A percentile compares a stretch with the other conserved stretches of the same genome.
Evolutionary conservation across 2,329 filamentous ascomycete species (phyloP).

Genomic region (Aulographum hederae): DNA sequence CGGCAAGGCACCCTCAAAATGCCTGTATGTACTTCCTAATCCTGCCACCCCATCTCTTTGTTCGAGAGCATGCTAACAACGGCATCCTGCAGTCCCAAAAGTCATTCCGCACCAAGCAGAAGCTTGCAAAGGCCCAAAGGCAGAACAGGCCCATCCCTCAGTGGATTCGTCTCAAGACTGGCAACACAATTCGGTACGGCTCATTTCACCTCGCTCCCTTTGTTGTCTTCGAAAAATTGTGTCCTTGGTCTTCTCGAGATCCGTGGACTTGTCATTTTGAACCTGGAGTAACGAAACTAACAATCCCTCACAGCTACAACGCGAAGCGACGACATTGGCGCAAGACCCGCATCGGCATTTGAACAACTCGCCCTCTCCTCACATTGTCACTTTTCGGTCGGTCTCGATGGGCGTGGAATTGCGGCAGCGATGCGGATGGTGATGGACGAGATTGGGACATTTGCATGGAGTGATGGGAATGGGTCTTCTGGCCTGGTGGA

Average conservation of each 20-base stretch:
- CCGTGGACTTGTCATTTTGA: too few relatives aligned
- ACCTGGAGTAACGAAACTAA: background rate
- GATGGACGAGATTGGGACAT: too few relatives aligned
- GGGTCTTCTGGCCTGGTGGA: too few relatives aligned
- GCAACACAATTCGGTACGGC: slow-evolving; percentile 97
- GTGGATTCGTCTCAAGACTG: slow-evolving; percentile 97
- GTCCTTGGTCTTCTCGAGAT: background rate
- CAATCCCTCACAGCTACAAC: slow-evolving; percentile 65
- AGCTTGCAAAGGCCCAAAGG: slow-evolving; percentile 99
- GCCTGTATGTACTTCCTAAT: background rate
- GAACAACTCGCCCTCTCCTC: too few relatives aligned
- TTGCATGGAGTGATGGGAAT: too few relatives aligned
- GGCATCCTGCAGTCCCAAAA: slow-evolving; percentile 52
- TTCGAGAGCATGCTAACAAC: slow-evolving; percentile 15
- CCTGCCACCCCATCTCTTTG: background rate
- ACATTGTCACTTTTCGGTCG: too few relatives aligned
- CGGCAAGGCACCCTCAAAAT: background rate
- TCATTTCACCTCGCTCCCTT: slow-evolving; percentile 1
- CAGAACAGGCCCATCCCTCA: slow-evolving; percentile 99
- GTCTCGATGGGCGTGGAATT: too few relatives aligned
- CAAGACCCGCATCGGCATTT: slow-evolving; percentile 99
- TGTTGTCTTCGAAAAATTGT: background rate
- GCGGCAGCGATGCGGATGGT: too few relatives aligned
- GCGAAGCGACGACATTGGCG: slow-evolving; percentile 99
- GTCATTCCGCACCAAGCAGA: slow-evolving; percentile 99